phyloP scores from a whole-genome alignment of 305 asterid genomes.

The Caryopteris hybrid region DNA sequence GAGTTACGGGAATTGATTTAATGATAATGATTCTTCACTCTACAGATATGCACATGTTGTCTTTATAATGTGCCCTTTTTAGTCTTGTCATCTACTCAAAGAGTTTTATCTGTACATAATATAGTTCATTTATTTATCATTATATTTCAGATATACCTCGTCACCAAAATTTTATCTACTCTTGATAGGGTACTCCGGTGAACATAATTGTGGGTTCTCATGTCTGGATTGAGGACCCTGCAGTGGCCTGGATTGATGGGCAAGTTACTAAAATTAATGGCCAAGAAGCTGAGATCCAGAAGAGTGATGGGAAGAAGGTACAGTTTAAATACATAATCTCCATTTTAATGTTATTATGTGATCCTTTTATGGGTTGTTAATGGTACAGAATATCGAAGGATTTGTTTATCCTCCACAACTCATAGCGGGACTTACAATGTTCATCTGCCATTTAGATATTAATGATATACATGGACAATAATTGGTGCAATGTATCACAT shows the following conservation, averaged over 20 bases:
- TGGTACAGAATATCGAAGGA: neutral
- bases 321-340: conserved; percentile 1
- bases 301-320: conserved; percentile 83
- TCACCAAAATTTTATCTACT: conserved; percentile 13
- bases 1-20: neutral
- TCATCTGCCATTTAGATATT: neutral
- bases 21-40: conserved; percentile 10
- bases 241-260: conserved; percentile 79
- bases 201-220: conserved; percentile 93
- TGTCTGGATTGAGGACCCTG: conserved; percentile 88
- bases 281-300: conserved; percentile 66
- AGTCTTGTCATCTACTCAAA: conserved; percentile 11
- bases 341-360: conserved; percentile 3
- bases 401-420: neutral
- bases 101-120: conserved; percentile 2
- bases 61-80: conserved; percentile 11
- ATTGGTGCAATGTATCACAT: neutral
- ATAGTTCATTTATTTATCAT: conserved; percentile 6
- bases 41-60: conserved; percentile 3
- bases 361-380: conserved; percentile 3
- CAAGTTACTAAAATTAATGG: conserved; percentile 74
- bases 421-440: neutral
- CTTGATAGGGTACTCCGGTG: conserved; percentile 75
- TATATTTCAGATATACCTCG: neutral
- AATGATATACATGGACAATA: neutral